These are phyloP conservation scores for Coniferiporia sulphurascens DNA, from an alignment of 1,284 basidiomycete genomes.

Conservation along the genomic window DNA sequence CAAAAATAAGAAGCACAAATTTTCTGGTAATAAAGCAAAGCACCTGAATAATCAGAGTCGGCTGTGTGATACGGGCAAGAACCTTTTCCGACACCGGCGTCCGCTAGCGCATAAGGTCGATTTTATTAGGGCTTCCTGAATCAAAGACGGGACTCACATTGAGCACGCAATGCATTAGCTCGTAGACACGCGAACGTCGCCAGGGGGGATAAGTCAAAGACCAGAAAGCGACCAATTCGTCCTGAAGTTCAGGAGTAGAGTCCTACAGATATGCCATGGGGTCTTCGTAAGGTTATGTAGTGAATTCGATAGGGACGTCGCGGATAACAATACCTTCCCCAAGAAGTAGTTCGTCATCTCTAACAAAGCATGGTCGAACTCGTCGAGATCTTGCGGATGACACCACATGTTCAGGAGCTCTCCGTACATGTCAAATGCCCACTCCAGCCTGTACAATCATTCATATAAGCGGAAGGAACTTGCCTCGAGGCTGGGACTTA, in stretches of 20 bases:
- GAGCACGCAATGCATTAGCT: slow-evolving; percentile 49
- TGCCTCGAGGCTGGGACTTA: slow-evolving; percentile 26
- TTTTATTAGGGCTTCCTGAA: background rate
- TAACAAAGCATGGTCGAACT: slow-evolving; percentile 58
- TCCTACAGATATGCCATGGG: slow-evolving; percentile 33
- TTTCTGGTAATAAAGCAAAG: slow-evolving; percentile 17
- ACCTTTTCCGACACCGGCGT: slow-evolving; percentile 43
- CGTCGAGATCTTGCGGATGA: slow-evolving; percentile 59
- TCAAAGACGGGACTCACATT: slow-evolving; percentile 42
- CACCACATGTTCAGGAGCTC: slow-evolving; percentile 62
- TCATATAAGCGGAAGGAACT: slow-evolving; percentile 5
- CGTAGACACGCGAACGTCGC: slow-evolving; percentile 45
- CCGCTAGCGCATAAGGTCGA: slow-evolving; percentile 36
- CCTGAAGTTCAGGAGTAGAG: slow-evolving; percentile 50
- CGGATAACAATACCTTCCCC: slow-evolving; percentile 37
- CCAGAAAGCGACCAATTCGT: slow-evolving; percentile 67
- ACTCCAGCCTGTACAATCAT: slow-evolving; percentile 41
- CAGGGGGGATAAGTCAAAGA: slow-evolving; percentile 49
- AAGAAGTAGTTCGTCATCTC: slow-evolving; percentile 51
- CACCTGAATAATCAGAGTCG: slow-evolving; percentile 71
- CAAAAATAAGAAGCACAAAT: background rate
- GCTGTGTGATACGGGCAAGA: slow-evolving; percentile 50
- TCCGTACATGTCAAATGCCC: slow-evolving; percentile 53
- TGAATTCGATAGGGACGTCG: slow-evolving; percentile 10
- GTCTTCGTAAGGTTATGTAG: slow-evolving; percentile 9